Conservation (phyloP, 805 yeast species). For the Peterozyma xylosa region DNA sequence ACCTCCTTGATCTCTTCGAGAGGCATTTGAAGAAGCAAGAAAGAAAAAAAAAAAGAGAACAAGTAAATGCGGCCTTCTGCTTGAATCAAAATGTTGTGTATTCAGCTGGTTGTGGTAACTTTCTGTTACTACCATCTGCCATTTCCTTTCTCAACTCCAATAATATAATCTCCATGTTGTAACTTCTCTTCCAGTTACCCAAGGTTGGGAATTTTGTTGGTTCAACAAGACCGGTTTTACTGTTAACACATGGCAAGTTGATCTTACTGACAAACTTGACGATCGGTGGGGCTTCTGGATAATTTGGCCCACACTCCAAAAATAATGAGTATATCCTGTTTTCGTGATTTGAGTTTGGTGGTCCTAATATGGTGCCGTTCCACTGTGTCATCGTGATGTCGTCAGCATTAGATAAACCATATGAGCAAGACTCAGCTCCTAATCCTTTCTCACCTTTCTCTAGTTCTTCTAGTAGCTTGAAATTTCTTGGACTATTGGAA, state of each 20-base stretch:
- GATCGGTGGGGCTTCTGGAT: constrained; percentile 86
- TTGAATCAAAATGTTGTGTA: constrained; percentile 44
- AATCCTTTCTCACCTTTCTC: constrained; percentile 98
- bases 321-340: constrained; percentile 84
- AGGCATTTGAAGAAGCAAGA: too few species aligned
- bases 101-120: constrained; percentile 86
- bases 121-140: constrained; percentile 79
- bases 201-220: constrained; percentile 55
- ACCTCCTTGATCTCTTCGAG: too few species aligned
- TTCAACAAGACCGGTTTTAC: constrained; percentile 46
- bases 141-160: constrained; percentile 84
- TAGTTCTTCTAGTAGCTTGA: constrained; percentile 88
- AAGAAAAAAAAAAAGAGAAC: background rate
- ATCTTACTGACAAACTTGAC: constrained; percentile 78
- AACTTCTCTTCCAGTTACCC: constrained; percentile 80
- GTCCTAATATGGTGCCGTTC: constrained; percentile 98
- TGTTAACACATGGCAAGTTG: constrained; percentile 88
- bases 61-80: too few species aligned
- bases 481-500: constrained; percentile 71
- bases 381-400: constrained; percentile 92
- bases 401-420: constrained; percentile 84
- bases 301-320: constrained; percentile 72
- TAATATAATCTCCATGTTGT: constrained; percentile 88
- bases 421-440: constrained; percentile 95
- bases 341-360: constrained; percentile 78